Conservation (phyloP, 2,329 filamentous ascomycete species). For the Claviceps quebecensis region DNA sequence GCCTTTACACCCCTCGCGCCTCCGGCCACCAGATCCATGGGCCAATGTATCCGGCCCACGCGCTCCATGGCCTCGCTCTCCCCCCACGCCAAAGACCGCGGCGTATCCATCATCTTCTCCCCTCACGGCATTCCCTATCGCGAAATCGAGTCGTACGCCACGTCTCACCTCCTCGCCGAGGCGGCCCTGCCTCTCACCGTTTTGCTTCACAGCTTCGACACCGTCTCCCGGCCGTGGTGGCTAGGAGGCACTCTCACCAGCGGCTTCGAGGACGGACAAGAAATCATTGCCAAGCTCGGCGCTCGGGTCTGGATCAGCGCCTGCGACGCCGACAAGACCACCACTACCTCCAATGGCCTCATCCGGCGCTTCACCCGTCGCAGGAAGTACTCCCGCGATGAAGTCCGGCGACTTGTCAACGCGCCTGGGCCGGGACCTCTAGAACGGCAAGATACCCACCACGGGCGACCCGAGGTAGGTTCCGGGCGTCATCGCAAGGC, state of each 20-base stretch:
- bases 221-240: conserved; percentile 45
- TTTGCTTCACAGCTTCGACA: conserved; percentile 51
- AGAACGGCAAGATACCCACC: neutral
- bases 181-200: conserved; percentile 47
- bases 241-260: conserved; percentile 44
- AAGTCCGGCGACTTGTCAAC: conserved; percentile 26
- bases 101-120: conserved; percentile 49
- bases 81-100: conserved; percentile 22
- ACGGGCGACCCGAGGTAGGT: neutral
- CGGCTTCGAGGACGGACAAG: conserved; percentile 41
- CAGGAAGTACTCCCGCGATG: conserved; percentile 26
- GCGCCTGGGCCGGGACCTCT: neutral
- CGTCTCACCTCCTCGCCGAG: conserved; percentile 39
- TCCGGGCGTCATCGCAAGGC: conserved; percentile 7
- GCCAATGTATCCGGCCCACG: conserved; percentile 21
- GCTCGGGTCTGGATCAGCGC: conserved; percentile 24
- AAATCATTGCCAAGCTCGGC: conserved; percentile 18
- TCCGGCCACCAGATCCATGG: conserved; percentile 18
- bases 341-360: conserved; percentile 26
- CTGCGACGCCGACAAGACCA: conserved; percentile 35
- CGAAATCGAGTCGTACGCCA: conserved; percentile 39
- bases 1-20: conserved; percentile 21
- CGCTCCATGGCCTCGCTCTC: conserved; percentile 22
- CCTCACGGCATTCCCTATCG: conserved; percentile 47
- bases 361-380: conserved; percentile 36